Evolutionary conservation across 1,284 basidiomycete genomes (phyloP), one percentile per base, ranked within the genome.

Genomic region (Sanghuangporus sanghuang): DNA sequence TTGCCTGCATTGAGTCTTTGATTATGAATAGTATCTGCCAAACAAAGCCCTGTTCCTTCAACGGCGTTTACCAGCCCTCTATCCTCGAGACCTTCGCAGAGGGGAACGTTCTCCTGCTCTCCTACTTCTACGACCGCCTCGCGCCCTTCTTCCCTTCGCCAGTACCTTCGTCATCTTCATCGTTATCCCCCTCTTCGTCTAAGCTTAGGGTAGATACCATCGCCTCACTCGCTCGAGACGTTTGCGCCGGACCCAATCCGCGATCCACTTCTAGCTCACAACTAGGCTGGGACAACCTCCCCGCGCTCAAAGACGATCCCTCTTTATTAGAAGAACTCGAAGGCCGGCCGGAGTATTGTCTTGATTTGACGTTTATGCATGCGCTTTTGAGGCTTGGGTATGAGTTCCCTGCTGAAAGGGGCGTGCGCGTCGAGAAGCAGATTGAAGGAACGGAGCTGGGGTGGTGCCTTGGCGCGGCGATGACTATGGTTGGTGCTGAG

Each of bases 91-190:
- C 93, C 5, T 98, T 98, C 84, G 82, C 86, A 3, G 74, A 79
- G 21, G 92, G 92, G 67, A 87, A 87, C 71, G 82, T 95, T 68
- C 83, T 95, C 35, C 85, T 96, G 8, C 83, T 98, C 1, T 98
- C 96, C 35, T 99, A 98, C 83, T 98, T 99, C 78, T 97, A 95
- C 79, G 96, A 98, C 79, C 92, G 97, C 46, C 81, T 97, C 66
- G 78, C 82, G 46, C 96, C 95, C 0, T 85, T 98, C 64, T 81
- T 96, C 50, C 76, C 78, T 55, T 73, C 70, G 12, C 72, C 27
- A 32, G 27, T 5, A 32, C 66, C 49, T 65, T 27, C 46, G 59
- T 50, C 12, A 70, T 67, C 52, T 64, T 73, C 1, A 49, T 12
- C 21, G 6, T 23, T 23, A 14, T 11, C 32, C 21, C 50, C 21